Evolutionary conservation across 495 filamentous ascomycete species (phyloP).

Genomic region (Cenococcum geophilum): DNA sequence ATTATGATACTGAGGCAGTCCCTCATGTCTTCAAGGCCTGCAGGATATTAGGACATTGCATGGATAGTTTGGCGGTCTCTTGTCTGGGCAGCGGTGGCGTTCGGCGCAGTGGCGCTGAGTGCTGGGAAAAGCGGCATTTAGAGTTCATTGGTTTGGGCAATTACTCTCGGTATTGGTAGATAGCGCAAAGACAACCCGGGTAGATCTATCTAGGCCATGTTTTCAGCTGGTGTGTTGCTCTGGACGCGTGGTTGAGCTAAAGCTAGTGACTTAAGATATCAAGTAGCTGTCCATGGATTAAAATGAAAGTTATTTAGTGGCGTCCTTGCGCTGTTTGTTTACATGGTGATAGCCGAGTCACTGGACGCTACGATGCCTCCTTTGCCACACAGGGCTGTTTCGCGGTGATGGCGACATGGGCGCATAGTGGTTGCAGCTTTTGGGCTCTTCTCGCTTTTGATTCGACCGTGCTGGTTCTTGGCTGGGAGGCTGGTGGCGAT

Average conservation of each 20-base stretch:
- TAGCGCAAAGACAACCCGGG: neutral
- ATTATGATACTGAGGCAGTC: conserved; percentile 63
- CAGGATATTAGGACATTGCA: conserved; percentile 1
- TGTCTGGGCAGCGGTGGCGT: neutral
- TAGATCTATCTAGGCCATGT: neutral
- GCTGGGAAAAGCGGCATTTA: neutral
- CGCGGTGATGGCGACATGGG: neutral
- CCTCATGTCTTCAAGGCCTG: conserved; percentile 39
- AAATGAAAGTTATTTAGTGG: neutral
- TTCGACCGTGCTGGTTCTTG: neutral
- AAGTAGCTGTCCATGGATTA: no score
- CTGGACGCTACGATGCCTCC: neutral
- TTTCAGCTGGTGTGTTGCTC: no score
- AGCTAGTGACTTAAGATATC: no score
- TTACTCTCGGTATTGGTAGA: neutral
- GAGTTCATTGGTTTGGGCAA: neutral
- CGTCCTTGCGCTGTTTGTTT: neutral
- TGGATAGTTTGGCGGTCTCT: neutral
- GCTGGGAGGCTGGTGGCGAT: neutral
- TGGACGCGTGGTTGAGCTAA: no score
- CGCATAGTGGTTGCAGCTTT: neutral
- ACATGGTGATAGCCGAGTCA: neutral
- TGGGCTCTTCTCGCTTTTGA: neutral
- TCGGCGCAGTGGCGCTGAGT: neutral
- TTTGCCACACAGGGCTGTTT: neutral